These are phyloP conservation scores for Diaporthe velutina DNA, from an alignment of 2,329 filamentous ascomycete genomes.

Conservation along the genomic window DNA sequence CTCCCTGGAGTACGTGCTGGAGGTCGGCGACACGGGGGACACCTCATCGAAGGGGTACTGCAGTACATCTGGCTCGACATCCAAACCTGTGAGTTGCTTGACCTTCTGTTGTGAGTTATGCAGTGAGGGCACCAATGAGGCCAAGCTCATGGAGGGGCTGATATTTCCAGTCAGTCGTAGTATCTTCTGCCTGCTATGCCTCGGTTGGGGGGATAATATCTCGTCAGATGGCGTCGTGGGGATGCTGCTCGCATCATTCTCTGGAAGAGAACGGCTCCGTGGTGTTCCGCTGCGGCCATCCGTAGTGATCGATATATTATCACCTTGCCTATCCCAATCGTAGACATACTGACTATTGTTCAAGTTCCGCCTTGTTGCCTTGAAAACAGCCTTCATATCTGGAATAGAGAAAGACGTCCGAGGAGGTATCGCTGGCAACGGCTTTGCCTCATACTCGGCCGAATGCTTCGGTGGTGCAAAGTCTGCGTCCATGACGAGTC, in stretches of 20 bases:
- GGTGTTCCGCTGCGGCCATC: slow-evolving; percentile 1
- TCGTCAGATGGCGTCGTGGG: slow-evolving; percentile 37
- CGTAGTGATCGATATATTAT: background rate
- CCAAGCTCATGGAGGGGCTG: slow-evolving; percentile 23
- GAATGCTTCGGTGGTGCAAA: slow-evolving; percentile 23
- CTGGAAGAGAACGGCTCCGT: slow-evolving; percentile 7
- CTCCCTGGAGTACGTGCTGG: slow-evolving; percentile 41
- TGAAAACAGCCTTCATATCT: slow-evolving; percentile 7
- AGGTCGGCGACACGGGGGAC: slow-evolving; percentile 40
- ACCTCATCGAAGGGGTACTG: slow-evolving; percentile 30
- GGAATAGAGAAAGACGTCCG: slow-evolving; percentile 27
- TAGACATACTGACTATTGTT: background rate
- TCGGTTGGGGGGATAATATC: slow-evolving; percentile 43
- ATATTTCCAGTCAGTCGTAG: slow-evolving; percentile 39
- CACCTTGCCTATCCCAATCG: slow-evolving; percentile 34
- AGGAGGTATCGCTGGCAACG: slow-evolving; percentile 35
- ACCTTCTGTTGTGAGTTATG: slow-evolving; percentile 55
- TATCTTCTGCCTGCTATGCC: slow-evolving; percentile 40
- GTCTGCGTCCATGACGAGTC: background rate
- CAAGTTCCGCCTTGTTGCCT: background rate
- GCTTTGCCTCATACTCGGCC: slow-evolving; percentile 32
- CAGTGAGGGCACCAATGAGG: slow-evolving; percentile 41
- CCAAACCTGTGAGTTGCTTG: slow-evolving; percentile 56
- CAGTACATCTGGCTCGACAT: slow-evolving; percentile 45
- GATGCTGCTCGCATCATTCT: slow-evolving; percentile 34